phyloP scores from a whole-genome alignment of 108 stramenopile genomes.

The Ochromonas danica region DNA sequence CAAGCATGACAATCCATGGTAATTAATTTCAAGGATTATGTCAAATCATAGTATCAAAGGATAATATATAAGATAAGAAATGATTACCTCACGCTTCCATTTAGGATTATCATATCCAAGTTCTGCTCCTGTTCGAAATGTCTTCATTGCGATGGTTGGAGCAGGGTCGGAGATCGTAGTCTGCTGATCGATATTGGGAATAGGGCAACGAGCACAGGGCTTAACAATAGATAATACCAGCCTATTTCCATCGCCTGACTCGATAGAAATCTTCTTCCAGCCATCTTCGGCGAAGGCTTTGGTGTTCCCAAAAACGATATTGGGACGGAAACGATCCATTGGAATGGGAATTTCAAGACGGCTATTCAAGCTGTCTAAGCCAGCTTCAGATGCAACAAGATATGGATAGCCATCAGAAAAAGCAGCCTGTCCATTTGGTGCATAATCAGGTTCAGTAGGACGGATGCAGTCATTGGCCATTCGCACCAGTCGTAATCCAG shows the following conservation, averaged over 20 bases:
- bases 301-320: constrained; percentile 55
- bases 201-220: constrained; percentile 58
- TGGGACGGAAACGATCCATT: constrained; percentile 63
- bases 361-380: constrained; percentile 55
- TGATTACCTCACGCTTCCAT: constrained; percentile 43
- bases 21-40: no score
- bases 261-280: constrained; percentile 42
- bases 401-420: constrained; percentile 63
- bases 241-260: constrained; percentile 9
- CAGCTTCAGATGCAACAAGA: constrained; percentile 47
- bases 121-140: constrained; percentile 52
- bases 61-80: no score
- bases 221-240: constrained; percentile 47
- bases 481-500: constrained; percentile 52
- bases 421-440: constrained; percentile 40
- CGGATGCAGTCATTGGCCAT: constrained; percentile 50
- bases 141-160: constrained; percentile 36
- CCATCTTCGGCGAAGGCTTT: constrained; percentile 52
- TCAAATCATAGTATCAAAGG: no score
- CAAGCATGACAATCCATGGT: no score
- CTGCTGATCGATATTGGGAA: constrained; percentile 56
- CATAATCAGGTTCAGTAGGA: constrained; percentile 44
- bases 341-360: constrained; percentile 41
- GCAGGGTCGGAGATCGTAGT: neutral
- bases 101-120: constrained; percentile 38